Percentiles rank a stretch among this genome's conserved stretches.
These are phyloP conservation scores for Backusella westeae DNA, from an alignment of 192 early-diverging fungal genomes.

Conservation along the genomic window DNA sequence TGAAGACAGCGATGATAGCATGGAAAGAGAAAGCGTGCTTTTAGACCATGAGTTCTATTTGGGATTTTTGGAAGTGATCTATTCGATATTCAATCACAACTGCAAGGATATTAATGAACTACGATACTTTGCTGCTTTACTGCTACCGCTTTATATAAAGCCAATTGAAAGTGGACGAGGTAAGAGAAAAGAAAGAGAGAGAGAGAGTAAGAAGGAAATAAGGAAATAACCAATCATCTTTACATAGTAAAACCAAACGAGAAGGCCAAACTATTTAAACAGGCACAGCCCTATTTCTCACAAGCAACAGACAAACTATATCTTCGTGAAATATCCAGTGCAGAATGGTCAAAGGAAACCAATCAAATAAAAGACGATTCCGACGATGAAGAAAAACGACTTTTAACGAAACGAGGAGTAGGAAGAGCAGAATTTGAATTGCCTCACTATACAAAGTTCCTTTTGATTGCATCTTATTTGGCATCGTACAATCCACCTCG, in stretches of 20 bases:
- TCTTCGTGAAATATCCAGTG: constrained; percentile 87
- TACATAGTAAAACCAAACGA: constrained; percentile 57
- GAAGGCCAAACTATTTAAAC: constrained; percentile 69
- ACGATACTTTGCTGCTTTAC: constrained; percentile 71
- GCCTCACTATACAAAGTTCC: constrained; percentile 87
- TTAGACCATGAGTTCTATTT: constrained; percentile 62
- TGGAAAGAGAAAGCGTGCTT: not conserved
- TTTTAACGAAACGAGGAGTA: not conserved
- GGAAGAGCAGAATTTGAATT: constrained; percentile 60
- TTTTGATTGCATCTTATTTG: constrained; percentile 86
- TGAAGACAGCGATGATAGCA: not conserved
- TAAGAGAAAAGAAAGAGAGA: constrained; percentile 30
- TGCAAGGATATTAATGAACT: constrained; percentile 88
- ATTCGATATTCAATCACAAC: constrained; percentile 77
- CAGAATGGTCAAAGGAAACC: constrained; percentile 68
- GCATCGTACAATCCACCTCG: constrained; percentile 92
- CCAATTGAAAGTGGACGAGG: constrained; percentile 74
- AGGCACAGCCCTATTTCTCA: constrained; percentile 77
- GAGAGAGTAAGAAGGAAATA: not conserved
- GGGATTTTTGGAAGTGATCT: constrained; percentile 76
- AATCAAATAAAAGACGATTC: constrained; percentile 4
- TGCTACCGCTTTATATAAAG: constrained; percentile 87
- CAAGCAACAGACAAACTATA: constrained; percentile 84
- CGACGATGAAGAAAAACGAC: not conserved
- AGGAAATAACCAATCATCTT: not conserved